Conservation (phyloP, 2,329 filamentous ascomycete genomes). For the Stachybotrys chlorohalonatus region DNA sequence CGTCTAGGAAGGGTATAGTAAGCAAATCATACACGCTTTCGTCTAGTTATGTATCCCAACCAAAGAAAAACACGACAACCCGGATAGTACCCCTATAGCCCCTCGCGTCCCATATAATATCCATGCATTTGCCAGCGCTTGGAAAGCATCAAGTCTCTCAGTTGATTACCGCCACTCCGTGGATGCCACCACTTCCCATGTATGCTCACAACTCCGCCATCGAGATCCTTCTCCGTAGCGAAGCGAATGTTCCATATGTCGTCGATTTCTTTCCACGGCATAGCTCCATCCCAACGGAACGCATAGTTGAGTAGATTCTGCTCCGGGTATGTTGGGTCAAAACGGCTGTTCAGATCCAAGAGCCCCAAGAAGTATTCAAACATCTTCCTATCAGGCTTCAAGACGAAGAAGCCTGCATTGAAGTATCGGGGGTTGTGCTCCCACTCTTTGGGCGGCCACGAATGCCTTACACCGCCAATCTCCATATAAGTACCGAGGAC, state of each 20-base stretch:
- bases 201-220: constrained; percentile 1
- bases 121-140: constrained; percentile 1
- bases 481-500: not conserved
- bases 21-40: no score
- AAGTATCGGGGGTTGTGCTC: constrained; percentile 1
- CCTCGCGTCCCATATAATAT: not conserved
- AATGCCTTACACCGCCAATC: not conserved
- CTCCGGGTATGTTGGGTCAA: constrained; percentile 1
- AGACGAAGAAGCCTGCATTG: constrained; percentile 3
- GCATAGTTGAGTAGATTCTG: constrained; percentile 4
- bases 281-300: constrained; percentile 2
- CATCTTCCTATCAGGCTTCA: constrained; percentile 3
- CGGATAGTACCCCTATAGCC: no score
- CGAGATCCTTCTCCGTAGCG: constrained; percentile 1
- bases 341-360: constrained; percentile 1
- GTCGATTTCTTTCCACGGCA: constrained; percentile 2
- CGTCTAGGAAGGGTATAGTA: no score
- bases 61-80: no score
- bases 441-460: constrained; percentile 1
- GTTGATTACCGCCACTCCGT: not conserved
- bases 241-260: constrained; percentile 2
- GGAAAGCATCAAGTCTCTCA: not conserved
- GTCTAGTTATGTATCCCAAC: no score
- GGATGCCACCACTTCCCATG: constrained; percentile 3
- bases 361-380: constrained; percentile 1